Base-by-base conservation (phyloP, 768 basidiomycete genomes). In the Russula vinacea region DNA sequence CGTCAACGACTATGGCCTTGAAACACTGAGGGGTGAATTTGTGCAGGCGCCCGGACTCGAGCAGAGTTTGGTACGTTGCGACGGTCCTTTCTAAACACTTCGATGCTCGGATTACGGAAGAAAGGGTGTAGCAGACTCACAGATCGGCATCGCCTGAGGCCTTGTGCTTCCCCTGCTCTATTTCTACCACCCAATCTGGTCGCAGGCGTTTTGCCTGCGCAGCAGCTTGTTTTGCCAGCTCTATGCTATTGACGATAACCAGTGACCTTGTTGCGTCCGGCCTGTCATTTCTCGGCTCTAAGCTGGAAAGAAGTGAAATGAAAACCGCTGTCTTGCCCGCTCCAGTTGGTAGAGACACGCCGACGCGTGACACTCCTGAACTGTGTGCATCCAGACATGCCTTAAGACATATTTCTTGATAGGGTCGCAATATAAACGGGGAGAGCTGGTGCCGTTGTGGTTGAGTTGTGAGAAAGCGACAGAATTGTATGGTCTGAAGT, bases 281-380 rank as follows among this genome's bases (percentile, higher is more conserved):
- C 79, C 76, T 42, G 79, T 77, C 8, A 72, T 70, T 4, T 39
- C 56, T 67, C 5, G 84, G 71, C 8, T 73, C 63, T 35, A 96
- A 80, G 7, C 84, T 82, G 10, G 86, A 84, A 22, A 96, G 79
- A 24, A 98, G 83, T 3, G 85, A 84, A 42, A 94, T 85, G 75
- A 98, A 98, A 58, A 97, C 88, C 0, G 92, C 90, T 0, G 95
- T 98, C 75, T 98, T 98, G 58, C 84, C 84, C 35, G 90, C 83
- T 29, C 92, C 93, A 37, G 92, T 92, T 49, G 93, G 92, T 6
- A 92, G 76, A 8, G 90, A 92, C 24, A 93, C 88, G 17, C 91
- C 92, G 19, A 94, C 87, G 33, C 92, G 85, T 8, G 86, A 83
- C 51, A 75, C 75, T n/a, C 93, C 92, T 32, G 78, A 74, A 24